These are phyloP conservation scores for Candida wancherniae DNA, from an alignment of 805 yeast species.

Conservation along the genomic window DNA sequence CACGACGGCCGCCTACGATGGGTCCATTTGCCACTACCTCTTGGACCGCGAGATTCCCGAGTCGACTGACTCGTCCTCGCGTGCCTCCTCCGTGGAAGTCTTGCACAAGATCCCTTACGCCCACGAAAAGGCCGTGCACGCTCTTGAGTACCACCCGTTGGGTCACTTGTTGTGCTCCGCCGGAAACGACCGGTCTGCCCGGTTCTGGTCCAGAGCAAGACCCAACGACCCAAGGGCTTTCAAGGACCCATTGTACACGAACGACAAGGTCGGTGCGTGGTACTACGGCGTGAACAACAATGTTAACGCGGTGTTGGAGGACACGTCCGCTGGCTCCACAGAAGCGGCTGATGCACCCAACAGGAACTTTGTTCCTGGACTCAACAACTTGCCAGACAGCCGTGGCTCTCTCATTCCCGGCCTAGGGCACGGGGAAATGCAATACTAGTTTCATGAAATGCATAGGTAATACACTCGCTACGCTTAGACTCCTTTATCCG, in stretches of 20 bases:
- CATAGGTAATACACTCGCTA: too few relatives aligned
- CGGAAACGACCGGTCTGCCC: slow-evolving; percentile 85
- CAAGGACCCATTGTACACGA: slow-evolving; percentile 76
- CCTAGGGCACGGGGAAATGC: too few relatives aligned
- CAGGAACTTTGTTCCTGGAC: slow-evolving; percentile 14
- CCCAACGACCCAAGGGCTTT: slow-evolving; percentile 84
- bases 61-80: slow-evolving; percentile 15
- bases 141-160: slow-evolving; percentile 86
- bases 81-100: slow-evolving; percentile 28
- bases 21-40: slow-evolving; percentile 73
- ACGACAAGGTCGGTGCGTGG: slow-evolving; percentile 58
- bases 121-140: slow-evolving; percentile 88
- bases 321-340: slow-evolving; percentile 6
- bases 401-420: slow-evolving; percentile 11
- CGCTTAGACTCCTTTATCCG: too few relatives aligned
- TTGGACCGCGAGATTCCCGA: slow-evolving; percentile 50
- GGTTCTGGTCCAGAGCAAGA: slow-evolving; percentile 92
- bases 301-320: slow-evolving; percentile 34
- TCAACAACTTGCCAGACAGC: slow-evolving; percentile 9
- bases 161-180: slow-evolving; percentile 92
- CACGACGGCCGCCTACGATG: slow-evolving; percentile 86
- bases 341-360: too few relatives aligned
- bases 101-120: slow-evolving; percentile 79
- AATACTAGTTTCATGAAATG: too few relatives aligned
- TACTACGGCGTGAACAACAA: slow-evolving; percentile 43